Evolutionary conservation across 805 yeast species (phyloP).

Genomic region (Saccharomycopsis fermentans): DNA sequence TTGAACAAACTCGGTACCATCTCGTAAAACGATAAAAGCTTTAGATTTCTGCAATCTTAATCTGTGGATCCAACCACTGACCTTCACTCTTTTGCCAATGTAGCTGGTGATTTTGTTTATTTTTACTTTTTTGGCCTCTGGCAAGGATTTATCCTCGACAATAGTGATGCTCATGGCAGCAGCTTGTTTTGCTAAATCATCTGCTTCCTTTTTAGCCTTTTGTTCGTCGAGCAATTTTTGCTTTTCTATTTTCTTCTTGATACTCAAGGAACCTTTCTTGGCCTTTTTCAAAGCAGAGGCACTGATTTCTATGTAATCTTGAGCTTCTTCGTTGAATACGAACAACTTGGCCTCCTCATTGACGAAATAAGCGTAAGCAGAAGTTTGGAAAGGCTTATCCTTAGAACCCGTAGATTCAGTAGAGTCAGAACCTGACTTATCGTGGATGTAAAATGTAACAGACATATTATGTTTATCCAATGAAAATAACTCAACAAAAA

Average conservation of each 20-base stretch:
- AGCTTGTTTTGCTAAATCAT: constrained; percentile 63
- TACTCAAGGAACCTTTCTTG: constrained; percentile 87
- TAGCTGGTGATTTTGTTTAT: constrained; percentile 42
- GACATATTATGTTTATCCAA: constrained; percentile 18
- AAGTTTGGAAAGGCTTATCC: constrained; percentile 61
- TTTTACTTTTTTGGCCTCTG: constrained; percentile 59
- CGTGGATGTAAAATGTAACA: constrained; percentile 55
- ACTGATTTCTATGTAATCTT: constrained; percentile 63
- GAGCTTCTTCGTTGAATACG: constrained; percentile 51
- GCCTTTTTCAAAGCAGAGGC: constrained; percentile 94
- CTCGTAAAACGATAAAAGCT: constrained; percentile 85
- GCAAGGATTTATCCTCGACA: constrained; percentile 62
- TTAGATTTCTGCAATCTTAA: constrained; percentile 87
- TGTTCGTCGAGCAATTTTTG: constrained; percentile 45
- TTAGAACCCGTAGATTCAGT: constrained; percentile 47
- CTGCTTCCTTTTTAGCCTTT: constrained; percentile 47
- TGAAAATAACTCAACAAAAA: not conserved
- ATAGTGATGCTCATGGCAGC: constrained; percentile 73
- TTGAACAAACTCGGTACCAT: constrained; percentile 89
- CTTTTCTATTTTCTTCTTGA: constrained; percentile 57
- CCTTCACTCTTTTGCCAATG: constrained; percentile 62
- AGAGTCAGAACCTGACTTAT: constrained; percentile 58
- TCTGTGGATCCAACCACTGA: constrained; percentile 96
- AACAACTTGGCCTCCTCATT: constrained; percentile 41
- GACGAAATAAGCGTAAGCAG: constrained; percentile 69